phyloP scores from a whole-genome alignment of 2,329 filamentous ascomycete genomes.

The Mycosphaerelloides madeirae region DNA sequence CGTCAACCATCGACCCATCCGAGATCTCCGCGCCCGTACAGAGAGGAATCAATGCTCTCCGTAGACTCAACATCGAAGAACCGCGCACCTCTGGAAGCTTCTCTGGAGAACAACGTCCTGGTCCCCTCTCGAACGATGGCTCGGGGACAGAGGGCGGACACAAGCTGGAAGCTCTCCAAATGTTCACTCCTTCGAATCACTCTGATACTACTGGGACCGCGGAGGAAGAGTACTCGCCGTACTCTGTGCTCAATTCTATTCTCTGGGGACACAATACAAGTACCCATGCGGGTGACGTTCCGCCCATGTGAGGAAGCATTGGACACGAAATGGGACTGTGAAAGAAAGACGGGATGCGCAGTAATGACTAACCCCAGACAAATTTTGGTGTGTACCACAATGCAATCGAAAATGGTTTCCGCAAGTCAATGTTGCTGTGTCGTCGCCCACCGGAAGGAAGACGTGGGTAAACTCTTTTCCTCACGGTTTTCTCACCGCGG shows the following conservation, averaged over 20 bases:
- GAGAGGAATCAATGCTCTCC: conserved; percentile 43
- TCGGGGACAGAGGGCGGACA: conserved; percentile 10
- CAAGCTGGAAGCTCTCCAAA: conserved; percentile 23
- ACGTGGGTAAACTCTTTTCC: too few relatives aligned
- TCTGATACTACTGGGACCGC: conserved; percentile 26
- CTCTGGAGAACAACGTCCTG: background rate
- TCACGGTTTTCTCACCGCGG: too few relatives aligned
- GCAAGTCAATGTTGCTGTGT: too few relatives aligned
- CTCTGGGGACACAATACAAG: conserved; percentile 28
- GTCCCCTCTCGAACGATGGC: conserved; percentile 6
- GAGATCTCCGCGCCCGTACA: conserved; percentile 47
- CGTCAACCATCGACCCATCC: conserved; percentile 42
- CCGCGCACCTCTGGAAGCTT: conserved; percentile 5
- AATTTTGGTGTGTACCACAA: too few relatives aligned
- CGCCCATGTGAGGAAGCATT: too few relatives aligned
- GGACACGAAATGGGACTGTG: too few relatives aligned
- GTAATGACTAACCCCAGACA: too few relatives aligned
- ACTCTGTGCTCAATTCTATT: conserved; percentile 47
- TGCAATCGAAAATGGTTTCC: too few relatives aligned
- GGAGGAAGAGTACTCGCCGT: conserved; percentile 40
- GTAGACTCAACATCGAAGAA: conserved; percentile 36
- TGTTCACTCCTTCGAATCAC: conserved; percentile 24
- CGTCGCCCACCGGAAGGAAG: too few relatives aligned
- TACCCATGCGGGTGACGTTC: too few relatives aligned
- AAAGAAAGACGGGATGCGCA: too few relatives aligned